These are phyloP conservation scores for Torrubiellomyces zombiae DNA, from an alignment of 2,329 filamentous ascomycete genomes.

Conservation along the genomic window DNA sequence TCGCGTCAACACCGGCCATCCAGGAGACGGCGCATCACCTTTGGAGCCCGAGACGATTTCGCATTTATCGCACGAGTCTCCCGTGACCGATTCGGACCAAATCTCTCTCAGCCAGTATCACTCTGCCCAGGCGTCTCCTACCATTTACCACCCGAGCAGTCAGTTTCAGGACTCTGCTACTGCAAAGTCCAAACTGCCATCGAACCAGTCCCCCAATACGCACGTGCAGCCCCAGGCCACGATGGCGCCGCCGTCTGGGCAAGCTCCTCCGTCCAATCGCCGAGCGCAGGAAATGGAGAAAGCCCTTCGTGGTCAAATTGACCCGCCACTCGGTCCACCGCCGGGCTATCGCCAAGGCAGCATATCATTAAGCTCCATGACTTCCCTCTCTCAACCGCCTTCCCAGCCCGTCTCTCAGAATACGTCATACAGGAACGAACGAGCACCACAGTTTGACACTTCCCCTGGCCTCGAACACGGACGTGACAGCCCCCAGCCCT, in stretches of 20 bases:
- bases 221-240: conserved; percentile 17
- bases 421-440: conserved; percentile 23
- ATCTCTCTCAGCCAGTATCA: conserved; percentile 24
- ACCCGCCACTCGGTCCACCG: conserved; percentile 28
- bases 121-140: conserved; percentile 25
- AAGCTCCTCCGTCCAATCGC: conserved; percentile 25
- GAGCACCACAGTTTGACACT: conserved; percentile 27
- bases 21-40: conserved; percentile 16
- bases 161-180: conserved; percentile 19
- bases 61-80: conserved; percentile 46
- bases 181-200: conserved; percentile 10
- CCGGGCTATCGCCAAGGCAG: conserved; percentile 36
- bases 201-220: conserved; percentile 12
- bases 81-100: conserved; percentile 31
- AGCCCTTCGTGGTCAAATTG: conserved; percentile 22
- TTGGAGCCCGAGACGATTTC: conserved; percentile 43
- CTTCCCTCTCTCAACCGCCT: conserved; percentile 23
- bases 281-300: conserved; percentile 34
- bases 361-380: conserved; percentile 24
- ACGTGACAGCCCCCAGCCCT: conserved; percentile 39
- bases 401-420: conserved; percentile 12
- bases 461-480: conserved; percentile 25
- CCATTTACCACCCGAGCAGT: conserved; percentile 19
- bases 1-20: conserved; percentile 18
- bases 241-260: conserved; percentile 27